Conservation (phyloP, 1,284 basidiomycete species). For the Cutaneotrichosporon sp. region DNA sequence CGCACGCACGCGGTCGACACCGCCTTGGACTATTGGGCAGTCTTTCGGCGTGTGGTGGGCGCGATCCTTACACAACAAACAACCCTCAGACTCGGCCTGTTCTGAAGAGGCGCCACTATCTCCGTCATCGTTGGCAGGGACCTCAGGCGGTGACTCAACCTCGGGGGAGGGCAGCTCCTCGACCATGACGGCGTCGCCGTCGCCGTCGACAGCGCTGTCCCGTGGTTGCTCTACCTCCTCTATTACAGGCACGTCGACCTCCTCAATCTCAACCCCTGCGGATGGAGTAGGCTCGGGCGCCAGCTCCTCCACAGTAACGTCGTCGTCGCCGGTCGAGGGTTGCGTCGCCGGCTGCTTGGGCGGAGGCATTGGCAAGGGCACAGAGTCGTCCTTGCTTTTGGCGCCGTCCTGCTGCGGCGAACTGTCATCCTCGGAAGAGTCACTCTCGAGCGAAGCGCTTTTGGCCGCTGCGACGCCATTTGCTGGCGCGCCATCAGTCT, state of each 20-base stretch:
- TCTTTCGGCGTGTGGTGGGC: conserved; percentile 28
- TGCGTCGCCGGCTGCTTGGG: too few relatives aligned
- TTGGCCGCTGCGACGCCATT: too few relatives aligned
- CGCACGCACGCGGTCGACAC: conserved; percentile 17
- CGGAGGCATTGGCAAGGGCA: too few relatives aligned
- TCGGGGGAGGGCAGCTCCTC: too few relatives aligned
- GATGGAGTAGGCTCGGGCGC: background rate
- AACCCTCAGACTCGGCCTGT: background rate
- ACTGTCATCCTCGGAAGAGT: too few relatives aligned
- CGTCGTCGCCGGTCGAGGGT: too few relatives aligned
- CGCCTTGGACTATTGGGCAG: conserved; percentile 28
- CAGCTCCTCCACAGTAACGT: background rate
- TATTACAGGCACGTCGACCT: background rate
- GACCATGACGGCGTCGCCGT: conserved; percentile 4
- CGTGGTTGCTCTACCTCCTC: background rate
- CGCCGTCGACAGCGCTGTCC: background rate
- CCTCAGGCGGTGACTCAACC: background rate
- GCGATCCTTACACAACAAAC: background rate
- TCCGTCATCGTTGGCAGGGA: background rate
- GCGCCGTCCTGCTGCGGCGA: too few relatives aligned
- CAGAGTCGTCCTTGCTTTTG: too few relatives aligned
- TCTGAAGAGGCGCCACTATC: background rate
- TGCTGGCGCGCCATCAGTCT: background rate
- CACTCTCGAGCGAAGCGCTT: too few relatives aligned
- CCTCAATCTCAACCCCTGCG: background rate